Conservation (phyloP, 2,329 filamentous ascomycete genomes). For the Hypoxylon sp. region DNA sequence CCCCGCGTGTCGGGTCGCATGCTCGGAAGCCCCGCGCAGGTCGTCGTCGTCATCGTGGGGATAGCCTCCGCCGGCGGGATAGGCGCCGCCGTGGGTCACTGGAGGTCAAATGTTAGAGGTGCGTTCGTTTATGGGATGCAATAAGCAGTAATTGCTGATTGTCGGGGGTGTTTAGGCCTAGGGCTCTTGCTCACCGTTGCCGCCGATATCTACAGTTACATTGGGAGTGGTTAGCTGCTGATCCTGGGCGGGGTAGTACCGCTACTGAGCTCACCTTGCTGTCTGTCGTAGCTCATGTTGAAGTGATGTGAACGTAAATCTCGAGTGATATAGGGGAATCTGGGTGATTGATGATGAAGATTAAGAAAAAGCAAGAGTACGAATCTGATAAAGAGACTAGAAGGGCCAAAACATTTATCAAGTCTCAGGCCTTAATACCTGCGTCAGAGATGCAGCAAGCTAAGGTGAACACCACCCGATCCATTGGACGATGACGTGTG, state of each 20-base stretch:
- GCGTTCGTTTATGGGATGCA: conserved; percentile 6
- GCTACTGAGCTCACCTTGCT: conserved; percentile 42
- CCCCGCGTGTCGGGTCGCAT: conserved; percentile 64
- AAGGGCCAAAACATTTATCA: conserved; percentile 28
- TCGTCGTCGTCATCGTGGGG: conserved; percentile 63
- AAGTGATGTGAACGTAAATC: not conserved
- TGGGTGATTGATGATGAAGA: not conserved
- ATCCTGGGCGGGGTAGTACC: conserved; percentile 34
- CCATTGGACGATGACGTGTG: conserved; percentile 51
- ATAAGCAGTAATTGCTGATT: conserved; percentile 1
- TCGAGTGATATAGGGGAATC: not conserved
- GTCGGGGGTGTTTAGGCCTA: not conserved
- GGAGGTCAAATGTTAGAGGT: conserved; percentile 3
- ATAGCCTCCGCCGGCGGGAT: conserved; percentile 56
- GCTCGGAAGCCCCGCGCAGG: conserved; percentile 63
- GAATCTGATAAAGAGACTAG: not conserved
- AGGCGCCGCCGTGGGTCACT: conserved; percentile 54
- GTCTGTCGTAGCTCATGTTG: conserved; percentile 39
- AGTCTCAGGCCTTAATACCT: conserved; percentile 39
- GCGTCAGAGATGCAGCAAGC: conserved; percentile 42
- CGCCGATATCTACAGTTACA: conserved; percentile 47
- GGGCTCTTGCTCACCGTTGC: conserved; percentile 49
- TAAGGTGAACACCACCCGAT: conserved; percentile 27
- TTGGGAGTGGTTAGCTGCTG: conserved; percentile 37
- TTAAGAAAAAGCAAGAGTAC: conserved; percentile 9